These are phyloP conservation scores for Eucalyptus sideroxylon DNA, from an alignment of 345 rosid species.

Conservation along the genomic window DNA sequence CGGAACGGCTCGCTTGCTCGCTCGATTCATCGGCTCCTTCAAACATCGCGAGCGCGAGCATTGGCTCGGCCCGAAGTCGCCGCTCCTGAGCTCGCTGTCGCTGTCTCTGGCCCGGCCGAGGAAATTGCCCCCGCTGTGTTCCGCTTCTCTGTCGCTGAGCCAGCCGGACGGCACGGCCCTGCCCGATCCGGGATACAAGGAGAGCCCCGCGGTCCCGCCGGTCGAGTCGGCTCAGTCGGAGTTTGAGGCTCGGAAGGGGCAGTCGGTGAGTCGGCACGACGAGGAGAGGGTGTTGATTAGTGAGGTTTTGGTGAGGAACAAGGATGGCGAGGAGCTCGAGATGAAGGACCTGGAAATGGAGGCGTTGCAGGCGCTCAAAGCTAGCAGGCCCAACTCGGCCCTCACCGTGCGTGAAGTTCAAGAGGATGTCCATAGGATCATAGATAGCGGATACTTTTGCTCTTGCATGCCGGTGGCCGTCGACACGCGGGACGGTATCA, in stretches of 20 bases:
- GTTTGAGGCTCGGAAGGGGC: constrained; percentile 32
- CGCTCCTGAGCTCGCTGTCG: neutral
- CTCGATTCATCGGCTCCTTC: constrained; percentile 19
- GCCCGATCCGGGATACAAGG: neutral
- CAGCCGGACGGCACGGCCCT: neutral
- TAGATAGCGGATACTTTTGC: constrained; percentile 77
- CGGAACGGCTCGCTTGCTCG: constrained; percentile 5
- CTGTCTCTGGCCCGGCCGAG: neutral
- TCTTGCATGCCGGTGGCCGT: constrained; percentile 90
- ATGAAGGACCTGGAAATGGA: constrained; percentile 82
- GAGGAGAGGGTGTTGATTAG: constrained; percentile 90
- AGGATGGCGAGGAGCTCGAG: constrained; percentile 91
- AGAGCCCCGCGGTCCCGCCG: neutral
- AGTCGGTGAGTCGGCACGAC: constrained; percentile 24
- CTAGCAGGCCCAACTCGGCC: constrained; percentile 81
- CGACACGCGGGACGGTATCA: constrained; percentile 85
- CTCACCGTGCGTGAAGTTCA: constrained; percentile 79
- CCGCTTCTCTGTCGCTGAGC: constrained; percentile 31
- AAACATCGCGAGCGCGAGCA: constrained; percentile 2
- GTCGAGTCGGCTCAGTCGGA: constrained; percentile 18
- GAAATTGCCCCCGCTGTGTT: constrained; percentile 11
- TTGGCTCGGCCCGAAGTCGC: neutral
- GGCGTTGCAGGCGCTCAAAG: constrained; percentile 73
- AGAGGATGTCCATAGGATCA: constrained; percentile 89
- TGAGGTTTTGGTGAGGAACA: constrained; percentile 85